Conservation (phyloP, 441 rosid genomes). For the Gossypium trilobum region DNA sequence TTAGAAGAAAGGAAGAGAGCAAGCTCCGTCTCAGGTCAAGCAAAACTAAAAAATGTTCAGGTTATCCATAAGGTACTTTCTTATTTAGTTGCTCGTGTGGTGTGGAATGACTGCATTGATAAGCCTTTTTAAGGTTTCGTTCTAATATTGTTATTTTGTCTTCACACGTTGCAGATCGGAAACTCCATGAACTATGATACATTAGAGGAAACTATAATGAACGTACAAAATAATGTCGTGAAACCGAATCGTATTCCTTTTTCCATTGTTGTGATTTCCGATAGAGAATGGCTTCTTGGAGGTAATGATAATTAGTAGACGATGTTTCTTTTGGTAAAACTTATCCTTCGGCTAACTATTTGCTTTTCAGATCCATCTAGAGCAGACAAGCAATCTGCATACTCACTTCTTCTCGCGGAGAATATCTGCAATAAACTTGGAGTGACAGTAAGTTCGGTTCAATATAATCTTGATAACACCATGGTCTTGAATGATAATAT, state of each 20-base stretch:
- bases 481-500: not conserved
- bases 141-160: conserved; percentile 8
- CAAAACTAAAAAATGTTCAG: conserved; percentile 42
- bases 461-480: not conserved
- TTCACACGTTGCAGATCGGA: conserved; percentile 51
- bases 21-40: conserved; percentile 28
- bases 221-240: conserved; percentile 43
- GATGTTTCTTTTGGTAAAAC: conserved; percentile 12
- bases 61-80: conserved; percentile 61
- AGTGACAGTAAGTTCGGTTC: conserved; percentile 44
- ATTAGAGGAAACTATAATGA: conserved; percentile 49
- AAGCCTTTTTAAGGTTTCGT: conserved; percentile 1
- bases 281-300: conserved; percentile 71
- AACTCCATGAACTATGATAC: conserved; percentile 77
- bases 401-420: conserved; percentile 85
- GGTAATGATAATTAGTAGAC: conserved; percentile 27
- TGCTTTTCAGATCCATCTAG: conserved; percentile 60
- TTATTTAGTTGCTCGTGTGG: not conserved
- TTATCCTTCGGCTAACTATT: conserved; percentile 10
- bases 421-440: conserved; percentile 74
- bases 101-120: not conserved
- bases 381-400: conserved; percentile 87
- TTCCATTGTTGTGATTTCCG: conserved; percentile 75
- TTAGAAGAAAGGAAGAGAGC: conserved; percentile 55
- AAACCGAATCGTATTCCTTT: conserved; percentile 51